Evolutionary conservation across 176 grass and related monocot genomes (phyloP).

Genomic region (Guadua angustifolia): DNA sequence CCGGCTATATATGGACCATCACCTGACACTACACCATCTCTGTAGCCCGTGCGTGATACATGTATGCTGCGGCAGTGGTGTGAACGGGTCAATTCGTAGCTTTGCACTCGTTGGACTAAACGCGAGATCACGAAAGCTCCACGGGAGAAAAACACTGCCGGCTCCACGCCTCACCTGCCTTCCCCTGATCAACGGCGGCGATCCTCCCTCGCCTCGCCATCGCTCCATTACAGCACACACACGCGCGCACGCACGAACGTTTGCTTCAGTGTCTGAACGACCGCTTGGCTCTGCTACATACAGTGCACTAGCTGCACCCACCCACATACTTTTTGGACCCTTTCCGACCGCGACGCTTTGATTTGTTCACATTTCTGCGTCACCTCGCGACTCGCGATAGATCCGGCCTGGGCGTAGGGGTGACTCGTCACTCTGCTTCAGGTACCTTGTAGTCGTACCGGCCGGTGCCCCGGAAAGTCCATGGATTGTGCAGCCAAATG

Average conservation of each 20-base stretch:
- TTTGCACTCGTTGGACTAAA: not conserved
- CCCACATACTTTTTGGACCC: not conserved
- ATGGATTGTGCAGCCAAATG: not conserved
- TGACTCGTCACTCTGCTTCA: not conserved
- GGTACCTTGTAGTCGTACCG: slow-evolving; percentile 9
- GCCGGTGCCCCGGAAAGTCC: not conserved
- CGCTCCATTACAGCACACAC: not conserved
- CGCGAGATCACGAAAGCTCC: slow-evolving; percentile 29
- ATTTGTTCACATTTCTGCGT: slow-evolving; percentile 25
- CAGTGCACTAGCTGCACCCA: not conserved
- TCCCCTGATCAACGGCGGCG: not conserved
- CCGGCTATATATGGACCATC: slow-evolving; percentile 37
- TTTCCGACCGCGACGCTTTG: not conserved
- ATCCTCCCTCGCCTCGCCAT: slow-evolving; percentile 11
- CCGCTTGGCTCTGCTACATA: not conserved
- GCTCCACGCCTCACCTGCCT: not conserved
- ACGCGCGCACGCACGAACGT: not conserved
- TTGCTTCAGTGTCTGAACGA: slow-evolving; percentile 38
- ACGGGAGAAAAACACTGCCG: not conserved
- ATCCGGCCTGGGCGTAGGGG: not conserved
- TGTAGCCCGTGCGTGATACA: not conserved
- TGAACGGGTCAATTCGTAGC: slow-evolving; percentile 28
- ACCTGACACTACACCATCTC: not conserved
- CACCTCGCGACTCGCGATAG: not conserved
- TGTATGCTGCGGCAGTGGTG: not conserved